Evolutionary conservation across 2,329 filamentous ascomycete genomes (phyloP), one percentile per base, ranked within the genome.

Genomic region (Xylariaceae sp.): DNA sequence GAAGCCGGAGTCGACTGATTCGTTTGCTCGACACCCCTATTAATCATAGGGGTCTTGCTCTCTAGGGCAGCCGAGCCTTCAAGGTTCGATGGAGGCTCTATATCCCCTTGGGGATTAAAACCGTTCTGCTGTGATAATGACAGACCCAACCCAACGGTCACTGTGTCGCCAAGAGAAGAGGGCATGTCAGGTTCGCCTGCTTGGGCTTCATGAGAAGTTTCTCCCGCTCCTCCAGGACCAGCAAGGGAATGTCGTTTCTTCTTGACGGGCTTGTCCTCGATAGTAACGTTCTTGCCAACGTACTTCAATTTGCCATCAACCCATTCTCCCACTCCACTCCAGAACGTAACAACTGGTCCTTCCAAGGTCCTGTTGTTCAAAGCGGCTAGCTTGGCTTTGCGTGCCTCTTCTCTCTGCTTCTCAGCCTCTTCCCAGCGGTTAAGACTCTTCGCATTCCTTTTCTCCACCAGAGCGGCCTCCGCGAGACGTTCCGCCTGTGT

Each of bases 391-490:
- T 89, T 93, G 47, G 87, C 88, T 64, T 86, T 83, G 62, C 93
- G 83, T 70, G 96, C 89, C 68, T 93, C 90, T 66, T 92, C 89
- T 60, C 93, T 86, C 72, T 88, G 86, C 75, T 91, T 92, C 76
- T 99, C 94, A 5, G 91, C 90, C 73, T 91, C 88, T 73, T 97
- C 92, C 92, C 93, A 97, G 58, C 90, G 83, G 70, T 93, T 97
- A 70, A 96, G 77, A 74, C 88, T 97, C 80, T 90, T 95, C 67
- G 88, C 84, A 74, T 99, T 97, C 68, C 87, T 81, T 74, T 88
- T 88, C 74, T 97, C 94, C 5, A 95, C 87, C 55, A 87, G 77
- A 15, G 88, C 90, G 1, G 92, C 92, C 74, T 96, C 90, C 34
- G 85, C 87, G 34, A 97, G 80, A 44, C 92, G 84, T 72, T 97